These are phyloP conservation scores for Nicotiana rustica DNA, from an alignment of 305 asterid species.

Conservation along the genomic window DNA sequence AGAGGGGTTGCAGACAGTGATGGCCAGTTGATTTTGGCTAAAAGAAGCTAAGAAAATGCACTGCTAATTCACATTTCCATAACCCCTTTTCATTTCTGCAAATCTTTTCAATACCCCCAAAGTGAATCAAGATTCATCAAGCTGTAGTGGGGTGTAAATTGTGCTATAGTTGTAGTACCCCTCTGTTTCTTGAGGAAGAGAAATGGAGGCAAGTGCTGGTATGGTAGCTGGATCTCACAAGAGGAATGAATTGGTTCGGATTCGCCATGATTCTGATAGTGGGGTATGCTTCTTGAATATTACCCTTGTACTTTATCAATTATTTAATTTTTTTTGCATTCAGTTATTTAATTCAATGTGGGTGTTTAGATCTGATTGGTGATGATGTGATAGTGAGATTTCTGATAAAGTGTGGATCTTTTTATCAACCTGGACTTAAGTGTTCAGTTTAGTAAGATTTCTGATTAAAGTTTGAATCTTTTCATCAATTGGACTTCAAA, in stretches of 20 bases:
- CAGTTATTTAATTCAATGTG: neutral
- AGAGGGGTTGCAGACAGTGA: neutral
- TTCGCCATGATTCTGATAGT: slow-evolving; percentile 69
- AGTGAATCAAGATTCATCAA: slow-evolving; percentile 23
- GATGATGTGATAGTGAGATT: neutral
- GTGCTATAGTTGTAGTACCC: neutral
- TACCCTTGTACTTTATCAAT: neutral
- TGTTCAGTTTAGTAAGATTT: neutral
- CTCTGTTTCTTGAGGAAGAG: slow-evolving; percentile 33
- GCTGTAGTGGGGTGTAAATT: neutral
- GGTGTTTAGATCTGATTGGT: slow-evolving; percentile 17
- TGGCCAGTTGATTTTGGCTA: slow-evolving; percentile 1
- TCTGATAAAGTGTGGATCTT: neutral
- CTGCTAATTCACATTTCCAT: neutral
- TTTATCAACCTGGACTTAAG: neutral
- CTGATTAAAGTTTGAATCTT: neutral
- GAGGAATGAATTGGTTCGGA: slow-evolving; percentile 76
- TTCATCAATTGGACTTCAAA: neutral
- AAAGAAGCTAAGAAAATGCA: neutral
- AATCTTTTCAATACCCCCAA: neutral
- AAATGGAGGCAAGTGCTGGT: slow-evolving; percentile 82
- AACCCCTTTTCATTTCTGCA: neutral
- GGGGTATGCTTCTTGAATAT: slow-evolving; percentile 49
- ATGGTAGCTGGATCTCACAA: slow-evolving; percentile 94
- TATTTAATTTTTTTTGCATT: neutral